Conservation (phyloP, 2,329 filamentous ascomycete genomes). For the Pseudocercospora macadamiae region DNA sequence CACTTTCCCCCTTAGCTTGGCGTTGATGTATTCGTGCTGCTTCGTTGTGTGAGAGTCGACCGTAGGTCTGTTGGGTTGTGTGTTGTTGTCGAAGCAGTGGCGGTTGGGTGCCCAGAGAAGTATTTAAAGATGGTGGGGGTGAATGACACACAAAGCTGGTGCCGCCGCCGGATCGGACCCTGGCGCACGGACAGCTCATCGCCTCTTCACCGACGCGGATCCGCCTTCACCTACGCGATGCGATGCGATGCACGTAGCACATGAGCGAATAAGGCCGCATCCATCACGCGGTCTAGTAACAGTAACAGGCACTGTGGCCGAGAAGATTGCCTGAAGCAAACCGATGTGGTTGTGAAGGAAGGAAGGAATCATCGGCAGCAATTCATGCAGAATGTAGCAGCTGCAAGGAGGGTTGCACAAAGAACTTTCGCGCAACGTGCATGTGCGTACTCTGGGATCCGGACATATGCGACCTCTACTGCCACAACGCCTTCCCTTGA, state of each 20-base stretch:
- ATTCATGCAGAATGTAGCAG: slow-evolving; percentile 6
- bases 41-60: slow-evolving; percentile 29
- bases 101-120: no score
- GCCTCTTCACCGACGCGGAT: neutral
- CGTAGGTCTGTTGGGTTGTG: slow-evolving; percentile 8
- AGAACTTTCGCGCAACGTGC: no score
- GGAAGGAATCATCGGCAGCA: neutral
- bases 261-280: neutral
- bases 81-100: slow-evolving; percentile 10
- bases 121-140: neutral
- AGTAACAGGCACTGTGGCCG: neutral
- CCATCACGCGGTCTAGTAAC: neutral
- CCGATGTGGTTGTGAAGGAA: neutral
- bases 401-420: slow-evolving; percentile 3
- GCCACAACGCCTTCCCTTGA: neutral
- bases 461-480: neutral
- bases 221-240: neutral
- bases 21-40: slow-evolving; percentile 29
- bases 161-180: slow-evolving; percentile 1
- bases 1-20: slow-evolving; percentile 22
- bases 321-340: no score
- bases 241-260: neutral
- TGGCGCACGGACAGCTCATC: neutral
- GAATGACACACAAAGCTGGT: neutral
- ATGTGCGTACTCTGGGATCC: no score